phyloP scores from a whole-genome alignment of 2,329 filamentous ascomycete species.

The Fusarium siculi region DNA sequence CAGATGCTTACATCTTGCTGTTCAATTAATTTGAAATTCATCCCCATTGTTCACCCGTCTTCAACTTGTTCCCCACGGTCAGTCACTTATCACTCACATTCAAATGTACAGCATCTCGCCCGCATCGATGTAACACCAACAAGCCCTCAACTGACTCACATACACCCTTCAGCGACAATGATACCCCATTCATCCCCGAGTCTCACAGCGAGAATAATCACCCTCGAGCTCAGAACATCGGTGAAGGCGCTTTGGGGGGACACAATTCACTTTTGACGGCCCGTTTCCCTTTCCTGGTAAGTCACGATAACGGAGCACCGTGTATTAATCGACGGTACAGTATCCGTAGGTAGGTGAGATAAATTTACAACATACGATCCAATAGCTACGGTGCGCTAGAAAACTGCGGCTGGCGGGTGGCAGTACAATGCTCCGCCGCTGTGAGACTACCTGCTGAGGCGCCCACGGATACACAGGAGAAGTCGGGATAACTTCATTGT shows the following conservation, averaged over 20 bases:
- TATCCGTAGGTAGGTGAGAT: background rate
- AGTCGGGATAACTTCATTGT: background rate
- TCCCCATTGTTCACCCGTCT: constrained; percentile 3
- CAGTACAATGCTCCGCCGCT: constrained; percentile 25
- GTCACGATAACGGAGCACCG: background rate
- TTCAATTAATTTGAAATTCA: background rate
- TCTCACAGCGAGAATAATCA: constrained; percentile 7
- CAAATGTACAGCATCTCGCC: constrained; percentile 25
- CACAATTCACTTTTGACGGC: constrained; percentile 15
- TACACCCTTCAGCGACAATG: constrained; percentile 19
- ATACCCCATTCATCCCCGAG: constrained; percentile 12
- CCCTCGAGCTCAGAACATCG: constrained; percentile 25
- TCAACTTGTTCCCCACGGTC: background rate
- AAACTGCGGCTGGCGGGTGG: constrained; percentile 10
- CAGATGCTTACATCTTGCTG: fast-evolving
- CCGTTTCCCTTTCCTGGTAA: constrained; percentile 15
- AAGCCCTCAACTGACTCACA: constrained; percentile 31
- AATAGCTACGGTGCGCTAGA: background rate
- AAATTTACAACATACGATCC: background rate
- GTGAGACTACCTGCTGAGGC: constrained; percentile 27
- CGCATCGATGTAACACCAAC: constrained; percentile 14
- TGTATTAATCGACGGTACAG: background rate
- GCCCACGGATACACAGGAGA: constrained; percentile 7
- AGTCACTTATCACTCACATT: constrained; percentile 1
- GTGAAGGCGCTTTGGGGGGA: constrained; percentile 24